phyloP scores from a whole-genome alignment of 257 asterid genomes.

The Henckelia pumila region DNA sequence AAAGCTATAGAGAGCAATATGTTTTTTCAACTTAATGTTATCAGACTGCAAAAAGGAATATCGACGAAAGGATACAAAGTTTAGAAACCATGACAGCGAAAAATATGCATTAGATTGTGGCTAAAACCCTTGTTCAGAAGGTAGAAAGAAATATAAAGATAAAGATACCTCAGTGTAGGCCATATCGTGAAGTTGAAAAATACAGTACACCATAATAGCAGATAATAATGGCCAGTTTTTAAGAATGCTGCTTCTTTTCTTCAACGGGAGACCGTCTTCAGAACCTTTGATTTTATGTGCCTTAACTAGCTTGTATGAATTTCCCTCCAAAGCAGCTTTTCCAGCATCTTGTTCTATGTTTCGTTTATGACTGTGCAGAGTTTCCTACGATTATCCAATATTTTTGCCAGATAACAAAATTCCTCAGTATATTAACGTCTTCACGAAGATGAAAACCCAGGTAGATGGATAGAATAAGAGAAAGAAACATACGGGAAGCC shows the following conservation, averaged over 20 bases:
- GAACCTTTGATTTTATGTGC: constrained; percentile 23
- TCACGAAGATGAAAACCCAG: neutral
- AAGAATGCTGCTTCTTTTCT: constrained; percentile 46
- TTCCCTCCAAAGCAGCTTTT: constrained; percentile 33
- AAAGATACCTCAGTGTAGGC: constrained; percentile 69
- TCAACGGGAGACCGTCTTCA: constrained; percentile 21
- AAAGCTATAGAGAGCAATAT: neutral
- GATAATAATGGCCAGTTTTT: constrained; percentile 76
- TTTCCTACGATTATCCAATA: constrained; percentile 55
- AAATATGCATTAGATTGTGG: no score
- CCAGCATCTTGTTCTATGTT: constrained; percentile 19
- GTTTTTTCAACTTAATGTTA: no score
- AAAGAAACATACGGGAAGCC: constrained; percentile 69
- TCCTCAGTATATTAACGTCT: neutral
- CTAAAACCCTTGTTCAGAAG: no score
- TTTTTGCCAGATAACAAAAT: neutral
- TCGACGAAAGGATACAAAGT: no score
- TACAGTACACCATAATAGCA: constrained; percentile 64
- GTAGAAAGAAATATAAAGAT: neutral
- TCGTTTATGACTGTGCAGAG: constrained; percentile 54
- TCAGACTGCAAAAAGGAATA: no score
- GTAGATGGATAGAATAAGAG: neutral
- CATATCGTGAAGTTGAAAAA: constrained; percentile 90
- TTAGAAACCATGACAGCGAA: no score
- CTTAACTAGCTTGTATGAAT: constrained; percentile 20